Base-by-base conservation (phyloP, 164 flowering plant genomes). In the Annona cherimola region DNA sequence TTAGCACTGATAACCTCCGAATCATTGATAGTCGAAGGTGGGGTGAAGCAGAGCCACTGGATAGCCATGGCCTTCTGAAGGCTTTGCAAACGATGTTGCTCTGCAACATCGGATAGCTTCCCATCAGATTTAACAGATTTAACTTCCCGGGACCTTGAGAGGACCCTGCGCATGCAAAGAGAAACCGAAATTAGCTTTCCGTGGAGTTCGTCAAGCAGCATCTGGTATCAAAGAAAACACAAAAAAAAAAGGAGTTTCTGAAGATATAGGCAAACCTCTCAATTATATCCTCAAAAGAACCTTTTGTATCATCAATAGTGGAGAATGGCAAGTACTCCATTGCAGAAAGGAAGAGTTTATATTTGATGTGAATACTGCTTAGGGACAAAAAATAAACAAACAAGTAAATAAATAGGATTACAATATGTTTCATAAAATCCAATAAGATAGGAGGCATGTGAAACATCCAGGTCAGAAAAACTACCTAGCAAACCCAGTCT, bases 1-100 rank as follows among this genome's bases (percentile, higher is more conserved):
- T 89, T 93, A 46, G 76, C 79, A 66, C 78, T 84, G 69, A 91
- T 81, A 75, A 75, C 77, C 42, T 86, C 76, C 40, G 83, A 88
- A 81, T 91, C 84, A 68, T 74, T 79, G 71, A 91, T 84, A 68
- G 94, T 87, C 40, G 98, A 87, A 8, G 98, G 99, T 18, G 99
- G 99, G 7, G 95, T 88, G 81, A 95, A 95, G 88, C 99, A 95
- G 26, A 95, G 94, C 99, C 99, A 95, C 76, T 93, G 98, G 73
- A 93, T 81, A 63, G 84, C 94, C 89, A 84, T 85, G 73, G 99
- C 97, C 78, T 95, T 95, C 76, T 89, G 87, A 77, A 89, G 88
- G 77, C 92, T 87, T 81, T 87, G 97, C 77, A 88, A 70, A 45
- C 96, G 88, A 62, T 90, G 90, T 76, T 90, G 96, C 82, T 96